Evolutionary conservation across 441 rosid species (phyloP).

Genomic region (Populus hybrid): DNA sequence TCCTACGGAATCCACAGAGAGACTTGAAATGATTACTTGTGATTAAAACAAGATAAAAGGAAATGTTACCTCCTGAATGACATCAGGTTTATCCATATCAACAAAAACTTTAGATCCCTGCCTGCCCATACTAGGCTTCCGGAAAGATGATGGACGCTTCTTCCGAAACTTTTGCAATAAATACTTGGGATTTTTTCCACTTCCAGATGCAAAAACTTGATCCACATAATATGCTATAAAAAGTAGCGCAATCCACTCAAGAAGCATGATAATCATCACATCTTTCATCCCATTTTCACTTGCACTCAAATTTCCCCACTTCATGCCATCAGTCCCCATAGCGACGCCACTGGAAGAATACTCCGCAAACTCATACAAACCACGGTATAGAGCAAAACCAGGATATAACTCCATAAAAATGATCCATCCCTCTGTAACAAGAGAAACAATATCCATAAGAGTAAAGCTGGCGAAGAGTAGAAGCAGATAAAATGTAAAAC

Average conservation of each 20-base stretch:
- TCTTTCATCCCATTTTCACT: conserved; percentile 69
- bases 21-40: neutral
- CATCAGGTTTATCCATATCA: conserved; percentile 80
- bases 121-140: conserved; percentile 49
- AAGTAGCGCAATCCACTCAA: conserved; percentile 77
- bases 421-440: conserved; percentile 65
- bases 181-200: conserved; percentile 60
- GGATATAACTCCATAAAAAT: conserved; percentile 80
- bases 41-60: conserved; percentile 7
- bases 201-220: conserved; percentile 54
- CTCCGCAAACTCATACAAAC: conserved; percentile 81
- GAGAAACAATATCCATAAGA: conserved; percentile 8
- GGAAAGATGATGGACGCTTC: conserved; percentile 36
- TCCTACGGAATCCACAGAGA: neutral
- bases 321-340: conserved; percentile 74
- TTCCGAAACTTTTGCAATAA: conserved; percentile 44
- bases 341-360: conserved; percentile 51
- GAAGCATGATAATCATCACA: conserved; percentile 58
- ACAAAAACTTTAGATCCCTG: conserved; percentile 69
- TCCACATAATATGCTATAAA: conserved; percentile 66
- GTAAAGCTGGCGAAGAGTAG: conserved; percentile 8
- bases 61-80: conserved; percentile 71
- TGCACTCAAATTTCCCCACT: conserved; percentile 61
- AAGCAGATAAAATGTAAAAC: neutral
- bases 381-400: conserved; percentile 84